Conservation (phyloP, 345 rosid genomes). For the Camelina hispida region DNA sequence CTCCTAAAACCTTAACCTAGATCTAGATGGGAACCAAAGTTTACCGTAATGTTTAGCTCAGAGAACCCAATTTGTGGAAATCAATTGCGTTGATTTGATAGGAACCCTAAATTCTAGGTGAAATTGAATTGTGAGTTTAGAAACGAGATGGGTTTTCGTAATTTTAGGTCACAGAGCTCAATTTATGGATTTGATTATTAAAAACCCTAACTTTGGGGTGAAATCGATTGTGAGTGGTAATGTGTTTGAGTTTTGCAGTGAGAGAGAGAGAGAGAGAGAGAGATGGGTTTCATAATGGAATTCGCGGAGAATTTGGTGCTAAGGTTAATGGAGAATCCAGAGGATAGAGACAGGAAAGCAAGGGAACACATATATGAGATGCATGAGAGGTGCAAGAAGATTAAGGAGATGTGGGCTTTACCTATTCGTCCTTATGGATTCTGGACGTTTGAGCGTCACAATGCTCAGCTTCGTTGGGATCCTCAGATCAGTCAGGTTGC, state of each 20-base stretch:
- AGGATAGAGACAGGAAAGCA: slow-evolving; percentile 82
- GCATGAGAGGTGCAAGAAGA: slow-evolving; percentile 81
- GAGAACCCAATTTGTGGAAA: background rate
- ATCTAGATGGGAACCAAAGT: slow-evolving; percentile 27
- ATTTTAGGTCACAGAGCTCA: background rate
- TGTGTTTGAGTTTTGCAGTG: slow-evolving; percentile 13
- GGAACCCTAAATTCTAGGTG: slow-evolving; percentile 1
- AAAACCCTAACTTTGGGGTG: background rate
- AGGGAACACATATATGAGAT: slow-evolving; percentile 73
- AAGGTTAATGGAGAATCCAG: slow-evolving; percentile 95
- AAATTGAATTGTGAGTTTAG: background rate
- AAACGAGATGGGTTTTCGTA: slow-evolving; percentile 56
- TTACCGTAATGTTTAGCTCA: background rate
- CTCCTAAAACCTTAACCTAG: slow-evolving; percentile 23
- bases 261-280: slow-evolving; percentile 47
- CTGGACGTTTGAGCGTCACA: slow-evolving; percentile 96
- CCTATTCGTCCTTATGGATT: slow-evolving; percentile 98
- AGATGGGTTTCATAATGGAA: slow-evolving; percentile 91
- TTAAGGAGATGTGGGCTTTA: slow-evolving; percentile 97
- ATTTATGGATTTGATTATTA: background rate
- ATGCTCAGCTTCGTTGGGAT: slow-evolving; percentile 91
- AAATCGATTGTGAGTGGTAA: background rate
- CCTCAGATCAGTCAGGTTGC: slow-evolving; percentile 96
- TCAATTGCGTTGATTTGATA: background rate
- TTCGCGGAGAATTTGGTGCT: slow-evolving; percentile 88